phyloP scores from a whole-genome alignment of 495 filamentous ascomycete genomes.

The Penicillium dipodomyicola region DNA sequence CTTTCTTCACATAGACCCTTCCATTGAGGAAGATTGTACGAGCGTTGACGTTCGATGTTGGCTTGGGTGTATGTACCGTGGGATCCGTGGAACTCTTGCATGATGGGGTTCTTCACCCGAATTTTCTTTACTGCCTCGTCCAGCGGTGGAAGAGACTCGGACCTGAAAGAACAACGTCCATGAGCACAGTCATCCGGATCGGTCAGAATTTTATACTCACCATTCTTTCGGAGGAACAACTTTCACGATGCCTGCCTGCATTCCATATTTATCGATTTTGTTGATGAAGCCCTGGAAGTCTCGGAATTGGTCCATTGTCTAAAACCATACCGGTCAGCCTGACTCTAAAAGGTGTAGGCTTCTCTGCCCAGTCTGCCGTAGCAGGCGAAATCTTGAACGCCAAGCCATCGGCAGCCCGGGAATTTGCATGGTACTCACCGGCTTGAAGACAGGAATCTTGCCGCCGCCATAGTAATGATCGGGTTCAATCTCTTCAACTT shows the following conservation, averaged over 20 bases:
- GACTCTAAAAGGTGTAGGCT: neutral
- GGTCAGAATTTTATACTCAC: slow-evolving; percentile 47
- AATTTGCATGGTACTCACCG: slow-evolving; percentile 53
- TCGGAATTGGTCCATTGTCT: slow-evolving; percentile 89
- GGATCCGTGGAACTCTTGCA: slow-evolving; percentile 92
- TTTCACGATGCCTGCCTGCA: slow-evolving; percentile 95
- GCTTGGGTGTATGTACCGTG: slow-evolving; percentile 93
- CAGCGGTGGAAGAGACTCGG: slow-evolving; percentile 68
- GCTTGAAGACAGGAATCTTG: slow-evolving; percentile 90
- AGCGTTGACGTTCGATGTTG: slow-evolving; percentile 91
- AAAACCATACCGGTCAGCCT: slow-evolving; percentile 19
- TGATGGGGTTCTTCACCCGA: slow-evolving; percentile 93
- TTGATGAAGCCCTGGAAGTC: slow-evolving; percentile 86
- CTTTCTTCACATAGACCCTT: slow-evolving; percentile 84
- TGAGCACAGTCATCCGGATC: slow-evolving; percentile 17
- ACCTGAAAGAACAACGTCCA: slow-evolving; percentile 41
- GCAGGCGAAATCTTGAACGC: neutral
- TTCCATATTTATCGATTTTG: slow-evolving; percentile 89
- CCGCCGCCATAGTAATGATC: slow-evolving; percentile 84
- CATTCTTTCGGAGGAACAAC: slow-evolving; percentile 94
- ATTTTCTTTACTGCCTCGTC: slow-evolving; percentile 87
- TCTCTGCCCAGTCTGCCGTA: neutral
- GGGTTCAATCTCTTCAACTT: slow-evolving; percentile 66
- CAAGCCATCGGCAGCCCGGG: neutral
- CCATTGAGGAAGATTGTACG: slow-evolving; percentile 97